A percentile compares a stretch with the other conserved stretches of the same genome.
These are phyloP conservation scores for Linanthus parryae DNA, from an alignment of 148 eudicot species.

Conservation along the genomic window DNA sequence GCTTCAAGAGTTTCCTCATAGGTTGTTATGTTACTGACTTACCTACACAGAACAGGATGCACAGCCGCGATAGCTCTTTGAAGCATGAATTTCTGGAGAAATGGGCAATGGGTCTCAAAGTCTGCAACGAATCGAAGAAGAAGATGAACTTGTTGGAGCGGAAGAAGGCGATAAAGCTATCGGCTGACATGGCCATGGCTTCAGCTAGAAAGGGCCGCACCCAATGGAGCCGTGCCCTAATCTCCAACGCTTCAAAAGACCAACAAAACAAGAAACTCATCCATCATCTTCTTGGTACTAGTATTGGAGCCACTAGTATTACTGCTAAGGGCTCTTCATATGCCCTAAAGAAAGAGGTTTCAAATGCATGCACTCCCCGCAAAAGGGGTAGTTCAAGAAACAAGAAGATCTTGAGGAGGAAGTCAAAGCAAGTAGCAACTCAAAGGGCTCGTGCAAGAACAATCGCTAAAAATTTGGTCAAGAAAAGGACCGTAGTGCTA, in stretches of 20 bases:
- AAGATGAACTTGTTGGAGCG: constrained; percentile 43
- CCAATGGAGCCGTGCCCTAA: constrained; percentile 56
- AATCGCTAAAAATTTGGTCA: constrained; percentile 51
- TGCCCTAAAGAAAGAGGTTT: constrained; percentile 1
- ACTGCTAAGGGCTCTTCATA: too few relatives aligned
- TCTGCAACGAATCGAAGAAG: constrained; percentile 32
- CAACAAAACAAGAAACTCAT: constrained; percentile 12
- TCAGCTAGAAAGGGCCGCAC: constrained; percentile 34
- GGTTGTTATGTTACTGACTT: constrained; percentile 1
- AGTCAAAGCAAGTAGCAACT: constrained; percentile 10
- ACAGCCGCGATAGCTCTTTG: constrained; percentile 22
- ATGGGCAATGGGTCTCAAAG: constrained; percentile 52
- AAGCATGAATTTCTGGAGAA: constrained; percentile 55
- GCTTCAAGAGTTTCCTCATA: not conserved
- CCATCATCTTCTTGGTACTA: constrained; percentile 12
- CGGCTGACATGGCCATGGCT: constrained; percentile 76
- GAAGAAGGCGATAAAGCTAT: constrained; percentile 60
- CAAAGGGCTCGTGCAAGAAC: constrained; percentile 9
- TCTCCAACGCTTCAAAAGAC: constrained; percentile 30
- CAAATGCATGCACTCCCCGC: not conserved
- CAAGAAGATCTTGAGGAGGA: constrained; percentile 30
- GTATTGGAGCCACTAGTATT: too few relatives aligned
- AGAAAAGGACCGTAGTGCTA: constrained; percentile 53
- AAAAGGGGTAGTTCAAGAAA: constrained; percentile 15
- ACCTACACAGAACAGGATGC: constrained; percentile 22